Evolutionary conservation across 805 yeast species (phyloP), one percentile per base, ranked within the genome.

Genomic region (Candida anglica): DNA sequence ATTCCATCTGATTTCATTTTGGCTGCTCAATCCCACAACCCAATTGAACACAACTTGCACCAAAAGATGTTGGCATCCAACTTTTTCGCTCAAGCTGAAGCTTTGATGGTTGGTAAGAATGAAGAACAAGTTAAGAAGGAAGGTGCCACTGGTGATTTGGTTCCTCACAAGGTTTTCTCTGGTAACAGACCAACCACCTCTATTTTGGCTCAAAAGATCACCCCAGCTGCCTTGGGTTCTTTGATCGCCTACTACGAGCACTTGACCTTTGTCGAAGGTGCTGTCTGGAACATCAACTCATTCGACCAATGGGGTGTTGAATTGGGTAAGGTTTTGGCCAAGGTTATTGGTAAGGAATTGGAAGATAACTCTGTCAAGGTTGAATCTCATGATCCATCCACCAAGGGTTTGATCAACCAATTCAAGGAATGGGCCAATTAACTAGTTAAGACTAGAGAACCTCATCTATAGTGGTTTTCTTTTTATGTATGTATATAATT

Each of bases 291-390:
- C 78, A 89, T 93, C 73, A 93, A 93, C 81, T 91, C 98, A 14
- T 93, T 87, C 60, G 98, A 93, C 73, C 98, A 93, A 75, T 93
- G 98, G 96, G 98, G 98, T 68, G 98, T 93, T 55, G 98, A 93
- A 73, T 84, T 93, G 53, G 98, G 98, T 63, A 93, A 93, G 73
- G 94, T 84, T 34, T 79, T 93, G 59, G 98, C 98, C 58, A 93
- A 93, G 81, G 93, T 76, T 39, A 91, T 93, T 56, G 91, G 94
- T 53, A 76, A 76, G 52, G 97, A 93, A 70, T 79, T 93, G 58
- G 85, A 84, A 50, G 77, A 73, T 56, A 52, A 67, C 19, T 56
- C 61, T 29, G 63, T 68, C 36, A 46, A 48, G 38, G 79, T 84
- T 36, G 58, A 68, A 22, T 57, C 78, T 40, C 98, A 93, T 65